Base-by-base conservation (phyloP, 257 asterid species). In the Rehmannia glutinosa region DNA sequence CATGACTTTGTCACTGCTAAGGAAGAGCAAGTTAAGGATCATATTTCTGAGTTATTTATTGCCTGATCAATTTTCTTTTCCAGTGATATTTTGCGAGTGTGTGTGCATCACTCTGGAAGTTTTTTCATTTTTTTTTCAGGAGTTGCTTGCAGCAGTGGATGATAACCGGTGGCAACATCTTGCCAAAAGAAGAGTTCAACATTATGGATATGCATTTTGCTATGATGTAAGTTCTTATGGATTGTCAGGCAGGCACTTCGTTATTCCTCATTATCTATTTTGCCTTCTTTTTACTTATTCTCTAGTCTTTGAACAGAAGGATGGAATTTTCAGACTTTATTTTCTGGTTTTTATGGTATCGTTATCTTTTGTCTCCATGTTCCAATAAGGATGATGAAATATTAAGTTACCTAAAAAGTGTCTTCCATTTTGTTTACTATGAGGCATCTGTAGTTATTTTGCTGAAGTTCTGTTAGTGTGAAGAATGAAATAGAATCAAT, bases 171-270 rank as follows among this genome's bases (percentile, higher is more conserved):
- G 97, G 97, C 81, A 80, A 41, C 83, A 76, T 68, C 99, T 93
- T 66, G 97, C 97, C 62, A 93, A 88, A 84, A 81, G 99, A 85
- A 75, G 95, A 75, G 97, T 93, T 77, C 97, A 93, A 69, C 99
- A 93, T 76, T 84, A 88, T 52, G 97, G 99, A 75, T 93, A 86
- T 28, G 97, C 84, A 80, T 90, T 93, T 66, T 67, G 89, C 76
- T 93, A 93, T 75, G 87, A 75, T 68, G 97, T 93, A 74, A 84
- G 91, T 76, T 61, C 63, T 35, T 51, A 23, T 20, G 20, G 12
- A 47, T 64, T 30, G 13, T 5, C 47, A 7, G 27, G 15, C 64
- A n/a, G 36, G 41, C n/a, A n/a, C 15, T 50, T 19, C 10, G 27
- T 50, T 41, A 46, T 47, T 43, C 19, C 42, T 57, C 17, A 36